Conservation (phyloP, 2,329 filamentous ascomycete species). For the Aureobasidium sp. region DNA sequence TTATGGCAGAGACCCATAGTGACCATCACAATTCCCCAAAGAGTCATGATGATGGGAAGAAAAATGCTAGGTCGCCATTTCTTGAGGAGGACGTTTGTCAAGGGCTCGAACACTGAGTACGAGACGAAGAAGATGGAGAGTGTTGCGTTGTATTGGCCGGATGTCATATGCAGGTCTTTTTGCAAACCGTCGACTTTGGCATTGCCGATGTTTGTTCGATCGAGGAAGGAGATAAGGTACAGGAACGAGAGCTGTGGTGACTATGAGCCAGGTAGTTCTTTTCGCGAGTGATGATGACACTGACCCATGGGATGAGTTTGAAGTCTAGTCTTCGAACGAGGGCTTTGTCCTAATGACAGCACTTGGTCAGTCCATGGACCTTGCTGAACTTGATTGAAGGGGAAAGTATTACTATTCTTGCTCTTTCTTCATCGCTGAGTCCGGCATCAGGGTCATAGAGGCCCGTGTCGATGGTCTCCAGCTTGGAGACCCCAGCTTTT, state of each 20-base stretch:
- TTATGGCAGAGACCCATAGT: constrained; percentile 26
- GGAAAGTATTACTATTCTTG: constrained; percentile 44
- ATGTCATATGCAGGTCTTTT: constrained; percentile 53
- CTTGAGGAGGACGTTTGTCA: constrained; percentile 77
- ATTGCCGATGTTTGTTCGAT: constrained; percentile 68
- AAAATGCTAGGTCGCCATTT: constrained; percentile 67
- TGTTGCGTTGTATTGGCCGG: constrained; percentile 50
- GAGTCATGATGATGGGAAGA: constrained; percentile 34
- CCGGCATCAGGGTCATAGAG: constrained; percentile 52
- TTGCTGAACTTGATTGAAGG: not conserved
- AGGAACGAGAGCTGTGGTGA: constrained; percentile 52
- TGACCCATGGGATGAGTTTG: constrained; percentile 50
- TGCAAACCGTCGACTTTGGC: constrained; percentile 52
- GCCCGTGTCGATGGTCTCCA: not conserved
- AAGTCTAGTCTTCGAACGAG: constrained; percentile 55
- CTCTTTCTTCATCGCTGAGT: constrained; percentile 53
- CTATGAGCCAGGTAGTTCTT: not conserved
- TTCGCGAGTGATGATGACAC: constrained; percentile 2
- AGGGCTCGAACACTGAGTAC: constrained; percentile 28
- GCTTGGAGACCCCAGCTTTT: not conserved
- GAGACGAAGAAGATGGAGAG: constrained; percentile 11
- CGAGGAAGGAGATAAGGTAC: constrained; percentile 65
- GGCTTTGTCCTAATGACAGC: constrained; percentile 45
- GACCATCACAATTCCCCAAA: constrained; percentile 61
- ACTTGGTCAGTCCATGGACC: not conserved